Conservation (phyloP, 352 stramenopile genomes). For the Phytophthora crassamura region DNA sequence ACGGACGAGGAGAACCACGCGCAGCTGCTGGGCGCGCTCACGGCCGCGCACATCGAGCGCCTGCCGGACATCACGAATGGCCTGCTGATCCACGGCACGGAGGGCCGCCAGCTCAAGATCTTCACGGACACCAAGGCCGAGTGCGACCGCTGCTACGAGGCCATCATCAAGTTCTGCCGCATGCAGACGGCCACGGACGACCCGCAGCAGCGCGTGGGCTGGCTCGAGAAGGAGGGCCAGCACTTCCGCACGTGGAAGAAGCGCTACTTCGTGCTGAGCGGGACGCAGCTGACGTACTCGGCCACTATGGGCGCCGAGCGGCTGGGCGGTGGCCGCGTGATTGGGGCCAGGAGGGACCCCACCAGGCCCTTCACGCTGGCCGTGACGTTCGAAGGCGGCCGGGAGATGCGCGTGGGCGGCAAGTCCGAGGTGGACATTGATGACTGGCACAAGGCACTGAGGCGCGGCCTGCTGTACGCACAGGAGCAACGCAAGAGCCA, state of each 20-base stretch:
- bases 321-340: slow-evolving; percentile 60
- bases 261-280: slow-evolving; percentile 73
- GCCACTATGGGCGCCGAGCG: slow-evolving; percentile 53
- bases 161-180: slow-evolving; percentile 59
- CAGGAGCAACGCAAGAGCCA: slow-evolving; percentile 41
- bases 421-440: slow-evolving; percentile 73
- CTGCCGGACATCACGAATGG: slow-evolving; percentile 78
- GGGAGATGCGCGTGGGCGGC: slow-evolving; percentile 70
- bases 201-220: slow-evolving; percentile 48
- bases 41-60: slow-evolving; percentile 68
- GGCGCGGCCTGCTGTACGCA: slow-evolving; percentile 46
- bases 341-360: slow-evolving; percentile 62
- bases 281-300: slow-evolving; percentile 70
- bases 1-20: slow-evolving; percentile 66
- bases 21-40: slow-evolving; percentile 76
- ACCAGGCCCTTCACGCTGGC: slow-evolving; percentile 66
- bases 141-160: slow-evolving; percentile 74
- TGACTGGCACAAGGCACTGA: slow-evolving; percentile 75
- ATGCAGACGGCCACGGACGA: slow-evolving; percentile 39
- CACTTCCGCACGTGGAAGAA: slow-evolving; percentile 78
- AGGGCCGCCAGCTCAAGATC: slow-evolving; percentile 81
- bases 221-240: slow-evolving; percentile 78
- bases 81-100: slow-evolving; percentile 63
- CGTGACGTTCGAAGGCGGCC: slow-evolving; percentile 67
- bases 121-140: slow-evolving; percentile 80